Conservation (phyloP, 768 basidiomycete species). For the Tulasnella sp. region DNA sequence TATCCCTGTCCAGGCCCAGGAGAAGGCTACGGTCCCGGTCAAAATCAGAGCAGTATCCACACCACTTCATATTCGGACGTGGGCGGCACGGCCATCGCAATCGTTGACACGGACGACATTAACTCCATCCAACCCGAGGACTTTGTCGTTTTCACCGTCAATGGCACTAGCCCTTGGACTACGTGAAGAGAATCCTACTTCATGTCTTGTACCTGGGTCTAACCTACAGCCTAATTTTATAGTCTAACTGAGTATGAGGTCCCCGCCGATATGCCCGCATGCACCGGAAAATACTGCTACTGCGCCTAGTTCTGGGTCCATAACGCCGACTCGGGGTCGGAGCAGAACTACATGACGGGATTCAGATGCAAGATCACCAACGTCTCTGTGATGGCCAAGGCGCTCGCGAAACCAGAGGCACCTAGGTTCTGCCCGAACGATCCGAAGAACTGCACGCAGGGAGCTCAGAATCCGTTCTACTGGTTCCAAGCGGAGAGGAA, state of each 20-base stretch:
- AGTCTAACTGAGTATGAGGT: conserved; percentile 61
- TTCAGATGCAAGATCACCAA: conserved; percentile 56
- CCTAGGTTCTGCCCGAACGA: conserved; percentile 58
- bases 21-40: conserved; percentile 27
- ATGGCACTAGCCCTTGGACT: conserved; percentile 36
- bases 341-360: conserved; percentile 51
- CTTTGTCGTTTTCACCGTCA: conserved; percentile 63
- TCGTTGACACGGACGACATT: conserved; percentile 62
- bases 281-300: conserved; percentile 49
- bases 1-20: conserved; percentile 40
- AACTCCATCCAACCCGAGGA: conserved; percentile 50
- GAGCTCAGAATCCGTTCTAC: conserved; percentile 57
- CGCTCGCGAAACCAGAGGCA: conserved; percentile 35
- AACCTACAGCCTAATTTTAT: conserved; percentile 37
- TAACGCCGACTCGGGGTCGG: conserved; percentile 25
- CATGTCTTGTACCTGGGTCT: neutral
- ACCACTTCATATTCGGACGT: conserved; percentile 45
- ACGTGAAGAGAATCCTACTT: neutral
- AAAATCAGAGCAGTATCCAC: conserved; percentile 34
- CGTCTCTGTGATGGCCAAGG: conserved; percentile 39
- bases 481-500: conserved; percentile 56
- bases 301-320: conserved; percentile 74
- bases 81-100: conserved; percentile 57
- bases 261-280: conserved; percentile 56
- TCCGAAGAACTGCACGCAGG: conserved; percentile 60